A percentile compares a stretch with the other conserved stretches of the same genome.
Evolutionary conservation across 2,329 filamentous ascomycete genomes (phyloP).

Genomic region (Talaromyces sp.): DNA sequence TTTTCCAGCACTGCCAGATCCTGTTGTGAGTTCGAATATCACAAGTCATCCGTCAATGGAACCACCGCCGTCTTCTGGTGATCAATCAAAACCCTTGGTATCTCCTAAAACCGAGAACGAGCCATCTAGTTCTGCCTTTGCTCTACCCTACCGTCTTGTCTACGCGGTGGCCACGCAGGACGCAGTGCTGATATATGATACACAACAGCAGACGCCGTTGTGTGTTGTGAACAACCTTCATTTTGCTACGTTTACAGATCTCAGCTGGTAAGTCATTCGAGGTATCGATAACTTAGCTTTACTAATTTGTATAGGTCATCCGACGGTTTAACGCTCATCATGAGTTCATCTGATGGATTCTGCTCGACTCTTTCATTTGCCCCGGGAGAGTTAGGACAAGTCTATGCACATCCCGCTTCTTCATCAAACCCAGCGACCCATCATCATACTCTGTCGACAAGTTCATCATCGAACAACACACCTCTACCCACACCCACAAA

Average conservation of each 20-base stretch:
- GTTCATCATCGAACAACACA: conserved; percentile 61
- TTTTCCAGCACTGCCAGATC: conserved; percentile 79
- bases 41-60: conserved; percentile 64
- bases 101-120: conserved; percentile 48
- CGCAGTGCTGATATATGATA: conserved; percentile 91
- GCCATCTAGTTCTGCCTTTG: conserved; percentile 62
- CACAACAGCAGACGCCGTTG: conserved; percentile 89
- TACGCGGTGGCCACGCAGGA: conserved; percentile 98
- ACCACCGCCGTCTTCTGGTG: conserved; percentile 57
- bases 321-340: conserved; percentile 75
- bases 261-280: conserved; percentile 71
- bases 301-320: conserved; percentile 58
- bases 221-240: conserved; percentile 96
- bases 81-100: conserved; percentile 52
- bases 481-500: conserved; percentile 69
- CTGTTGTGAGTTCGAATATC: conserved; percentile 56
- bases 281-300: conserved; percentile 3
- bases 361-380: conserved; percentile 87
- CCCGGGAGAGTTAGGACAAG: conserved; percentile 77
- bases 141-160: conserved; percentile 85
- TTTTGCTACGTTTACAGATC: conserved; percentile 93
- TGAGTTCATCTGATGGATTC: conserved; percentile 98
- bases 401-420: conserved; percentile 58
- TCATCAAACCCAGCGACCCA: conserved; percentile 23
- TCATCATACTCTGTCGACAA: conserved; percentile 36